Evolutionary conservation across 1,284 basidiomycete genomes (phyloP).

Genomic region (Porogramme epimiltina): DNA sequence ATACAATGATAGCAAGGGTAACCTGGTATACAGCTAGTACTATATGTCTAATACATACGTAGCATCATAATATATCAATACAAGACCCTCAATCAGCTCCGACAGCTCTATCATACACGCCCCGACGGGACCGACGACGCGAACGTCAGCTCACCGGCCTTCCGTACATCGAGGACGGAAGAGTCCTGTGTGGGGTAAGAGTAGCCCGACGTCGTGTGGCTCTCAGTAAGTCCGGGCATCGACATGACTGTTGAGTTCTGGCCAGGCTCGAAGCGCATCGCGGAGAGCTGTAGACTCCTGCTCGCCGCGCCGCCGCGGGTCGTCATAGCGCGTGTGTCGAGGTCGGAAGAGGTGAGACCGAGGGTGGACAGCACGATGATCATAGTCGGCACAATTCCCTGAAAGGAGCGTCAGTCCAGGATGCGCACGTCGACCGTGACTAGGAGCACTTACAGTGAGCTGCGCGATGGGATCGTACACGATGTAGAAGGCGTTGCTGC

Average conservation of each 20-base stretch:
- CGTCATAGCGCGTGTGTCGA: constrained; percentile 7
- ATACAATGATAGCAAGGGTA: no score
- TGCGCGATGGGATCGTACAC: constrained; percentile 43
- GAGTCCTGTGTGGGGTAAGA: constrained; percentile 8
- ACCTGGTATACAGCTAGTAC: no score
- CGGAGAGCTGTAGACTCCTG: neutral
- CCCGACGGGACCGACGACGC: no score
- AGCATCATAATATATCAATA: no score
- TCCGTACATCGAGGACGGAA: constrained; percentile 1
- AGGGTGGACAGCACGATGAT: constrained; percentile 37
- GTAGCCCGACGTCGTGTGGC: neutral
- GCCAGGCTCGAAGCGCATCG: constrained; percentile 5
- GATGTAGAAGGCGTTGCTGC: constrained; percentile 42
- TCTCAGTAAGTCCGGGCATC: constrained; percentile 1
- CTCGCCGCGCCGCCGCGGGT: neutral
- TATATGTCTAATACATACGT: no score
- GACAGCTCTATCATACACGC: no score
- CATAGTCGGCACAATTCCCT: constrained; percentile 36
- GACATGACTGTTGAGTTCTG: constrained; percentile 7
- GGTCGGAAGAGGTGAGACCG: constrained; percentile 34
- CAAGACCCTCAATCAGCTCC: no score
- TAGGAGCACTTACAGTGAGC: constrained; percentile 33
- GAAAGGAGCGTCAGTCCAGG: neutral
- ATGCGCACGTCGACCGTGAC: no score
- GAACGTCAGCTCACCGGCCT: neutral